Conservation (phyloP, 495 filamentous ascomycete genomes). For the Trypethelium eluteriae region DNA sequence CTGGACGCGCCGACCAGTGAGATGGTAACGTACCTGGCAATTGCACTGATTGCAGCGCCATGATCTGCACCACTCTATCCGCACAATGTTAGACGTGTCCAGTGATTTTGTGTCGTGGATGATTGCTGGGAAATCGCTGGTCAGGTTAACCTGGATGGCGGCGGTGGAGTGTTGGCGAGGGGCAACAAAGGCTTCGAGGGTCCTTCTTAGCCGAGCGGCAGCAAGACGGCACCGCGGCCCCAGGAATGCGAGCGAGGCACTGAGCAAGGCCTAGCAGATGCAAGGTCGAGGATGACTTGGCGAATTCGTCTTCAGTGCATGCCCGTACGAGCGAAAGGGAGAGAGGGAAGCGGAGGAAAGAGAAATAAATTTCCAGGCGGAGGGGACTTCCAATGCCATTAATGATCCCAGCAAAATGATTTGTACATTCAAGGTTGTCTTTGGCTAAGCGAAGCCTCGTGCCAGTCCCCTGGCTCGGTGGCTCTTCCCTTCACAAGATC, state of each 20-base stretch:
- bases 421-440: background rate
- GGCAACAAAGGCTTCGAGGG: conserved; percentile 5
- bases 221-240: background rate
- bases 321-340: background rate
- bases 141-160: background rate
- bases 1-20: background rate
- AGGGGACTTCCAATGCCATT: background rate
- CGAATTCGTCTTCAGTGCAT: background rate
- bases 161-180: conserved; percentile 4
- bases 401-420: background rate
- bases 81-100: background rate
- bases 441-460: background rate
- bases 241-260: background rate
- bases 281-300: background rate
- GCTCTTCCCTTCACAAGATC: background rate
- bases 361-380: background rate
- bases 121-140: background rate
- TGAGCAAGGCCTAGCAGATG: background rate
- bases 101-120: background rate
- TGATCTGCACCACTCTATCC: background rate
- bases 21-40: conserved; percentile 12
- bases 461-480: background rate
- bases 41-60: conserved; percentile 8
- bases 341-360: background rate
- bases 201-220: background rate